Conservation (phyloP, 345 rosid genomes). For the Excoecaria cochinchinensis region DNA sequence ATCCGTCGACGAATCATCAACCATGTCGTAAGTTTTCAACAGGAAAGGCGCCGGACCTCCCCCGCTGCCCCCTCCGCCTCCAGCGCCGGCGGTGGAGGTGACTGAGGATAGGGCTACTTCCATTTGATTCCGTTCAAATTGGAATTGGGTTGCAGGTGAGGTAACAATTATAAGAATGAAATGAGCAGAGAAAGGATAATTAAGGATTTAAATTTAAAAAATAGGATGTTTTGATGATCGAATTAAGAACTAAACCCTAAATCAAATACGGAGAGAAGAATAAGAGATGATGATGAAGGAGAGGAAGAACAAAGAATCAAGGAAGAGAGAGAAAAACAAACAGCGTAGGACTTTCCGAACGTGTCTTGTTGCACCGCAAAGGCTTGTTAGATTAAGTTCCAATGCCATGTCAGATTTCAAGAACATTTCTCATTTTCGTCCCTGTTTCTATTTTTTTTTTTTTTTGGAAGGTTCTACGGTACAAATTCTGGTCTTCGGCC, state of each 20-base stretch:
- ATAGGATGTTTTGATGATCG: not conserved
- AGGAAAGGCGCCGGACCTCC: slow-evolving; percentile 86
- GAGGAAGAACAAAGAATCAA: not conserved
- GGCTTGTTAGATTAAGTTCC: no score
- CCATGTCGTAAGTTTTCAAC: slow-evolving; percentile 88
- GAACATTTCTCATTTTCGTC: no score
- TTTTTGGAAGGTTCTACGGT: no score
- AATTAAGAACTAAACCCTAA: not conserved
- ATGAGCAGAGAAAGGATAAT: not conserved
- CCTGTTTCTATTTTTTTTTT: no score
- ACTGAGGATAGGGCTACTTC: slow-evolving; percentile 16
- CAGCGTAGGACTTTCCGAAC: no score
- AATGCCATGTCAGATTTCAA: no score
- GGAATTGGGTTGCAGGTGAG: not conserved
- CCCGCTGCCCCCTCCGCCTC: slow-evolving; percentile 37
- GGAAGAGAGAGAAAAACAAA: not conserved
- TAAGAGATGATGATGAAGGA: no score
- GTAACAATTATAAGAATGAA: not conserved
- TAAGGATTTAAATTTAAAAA: not conserved
- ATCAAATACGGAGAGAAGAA: not conserved
- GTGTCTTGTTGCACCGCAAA: no score
- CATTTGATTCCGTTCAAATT: slow-evolving; percentile 2
- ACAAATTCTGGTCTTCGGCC: no score
- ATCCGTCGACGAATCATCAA: slow-evolving; percentile 73
- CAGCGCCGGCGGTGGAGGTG: not conserved